These are phyloP conservation scores for Mycosphaerella sp. DNA, from an alignment of 2,329 filamentous ascomycete species.

Conservation along the genomic window DNA sequence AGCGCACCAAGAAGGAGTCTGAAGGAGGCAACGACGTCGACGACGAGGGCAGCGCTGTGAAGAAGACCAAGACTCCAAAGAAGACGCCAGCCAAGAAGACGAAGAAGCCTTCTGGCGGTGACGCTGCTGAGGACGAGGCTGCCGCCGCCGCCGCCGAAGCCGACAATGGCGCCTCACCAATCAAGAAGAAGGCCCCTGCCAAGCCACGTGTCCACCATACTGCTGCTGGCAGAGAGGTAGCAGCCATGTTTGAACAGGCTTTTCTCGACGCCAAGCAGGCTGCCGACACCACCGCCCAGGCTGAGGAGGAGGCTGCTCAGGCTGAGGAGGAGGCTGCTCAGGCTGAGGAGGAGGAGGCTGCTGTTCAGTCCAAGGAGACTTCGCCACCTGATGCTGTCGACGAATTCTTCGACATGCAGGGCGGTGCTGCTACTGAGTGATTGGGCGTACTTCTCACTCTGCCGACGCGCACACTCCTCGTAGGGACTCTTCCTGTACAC, in stretches of 20 bases:
- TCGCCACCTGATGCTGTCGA: not conserved
- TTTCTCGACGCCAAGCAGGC: not conserved
- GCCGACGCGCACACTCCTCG: not conserved
- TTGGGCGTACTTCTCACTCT: not conserved
- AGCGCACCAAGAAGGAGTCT: constrained; percentile 22
- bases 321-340: not conserved
- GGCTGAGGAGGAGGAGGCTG: not conserved
- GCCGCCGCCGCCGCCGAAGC: not conserved
- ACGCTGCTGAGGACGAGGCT: not conserved
- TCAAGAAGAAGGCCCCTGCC: constrained; percentile 11
- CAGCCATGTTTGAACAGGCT: no score
- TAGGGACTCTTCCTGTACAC: not conserved
- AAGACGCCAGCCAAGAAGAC: constrained; percentile 10
- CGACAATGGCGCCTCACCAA: not conserved
- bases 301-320: not conserved
- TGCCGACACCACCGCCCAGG: not conserved
- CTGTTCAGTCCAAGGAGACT: constrained; percentile 17
- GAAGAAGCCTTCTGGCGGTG: constrained; percentile 14
- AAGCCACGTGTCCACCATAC: constrained; percentile 17
- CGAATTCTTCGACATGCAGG: constrained; percentile 8
- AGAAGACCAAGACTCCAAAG: constrained; percentile 17
- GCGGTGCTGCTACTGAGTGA: not conserved
- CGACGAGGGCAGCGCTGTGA: constrained; percentile 10
- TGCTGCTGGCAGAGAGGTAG: no score
- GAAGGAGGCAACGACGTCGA: constrained; percentile 18